A percentile compares a stretch with the other conserved stretches of the same genome.
Conservation (phyloP, 2,329 filamentous ascomycete genomes). For the Sporothrix curviconia region DNA sequence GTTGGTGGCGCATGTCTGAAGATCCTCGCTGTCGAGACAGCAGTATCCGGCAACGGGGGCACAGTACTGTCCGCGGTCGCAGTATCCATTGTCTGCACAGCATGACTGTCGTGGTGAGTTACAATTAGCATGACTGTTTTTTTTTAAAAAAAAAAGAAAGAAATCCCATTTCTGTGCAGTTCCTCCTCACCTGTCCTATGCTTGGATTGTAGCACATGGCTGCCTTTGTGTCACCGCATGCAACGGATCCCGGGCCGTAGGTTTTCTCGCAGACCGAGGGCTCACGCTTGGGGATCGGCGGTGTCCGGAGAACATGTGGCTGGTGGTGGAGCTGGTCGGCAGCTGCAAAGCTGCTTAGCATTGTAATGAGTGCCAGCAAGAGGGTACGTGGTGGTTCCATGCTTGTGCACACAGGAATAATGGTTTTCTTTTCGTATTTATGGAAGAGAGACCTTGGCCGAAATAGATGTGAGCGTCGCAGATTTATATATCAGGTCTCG, state of each 20-base stretch:
- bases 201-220: constrained; percentile 31
- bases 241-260: neutral
- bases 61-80: constrained; percentile 30
- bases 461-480: no score
- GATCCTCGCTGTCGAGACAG: constrained; percentile 32
- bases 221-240: constrained; percentile 24
- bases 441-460: no score
- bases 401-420: no score
- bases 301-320: no score
- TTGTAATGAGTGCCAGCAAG: neutral
- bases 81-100: constrained; percentile 32
- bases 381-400: neutral
- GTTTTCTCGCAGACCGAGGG: constrained; percentile 22
- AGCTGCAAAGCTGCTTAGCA: neutral
- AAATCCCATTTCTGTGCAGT: neutral
- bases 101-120: constrained; percentile 26
- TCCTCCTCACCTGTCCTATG: constrained; percentile 28
- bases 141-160: no score
- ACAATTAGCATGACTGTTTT: no score
- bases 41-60: constrained; percentile 34
- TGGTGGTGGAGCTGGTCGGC: neutral
- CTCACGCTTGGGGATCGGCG: no score
- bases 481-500: no score
- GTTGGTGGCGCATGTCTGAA: constrained; percentile 29
- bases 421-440: no score